Conservation (phyloP, 345 rosid species). For the Dipteronia dyeriana region DNA sequence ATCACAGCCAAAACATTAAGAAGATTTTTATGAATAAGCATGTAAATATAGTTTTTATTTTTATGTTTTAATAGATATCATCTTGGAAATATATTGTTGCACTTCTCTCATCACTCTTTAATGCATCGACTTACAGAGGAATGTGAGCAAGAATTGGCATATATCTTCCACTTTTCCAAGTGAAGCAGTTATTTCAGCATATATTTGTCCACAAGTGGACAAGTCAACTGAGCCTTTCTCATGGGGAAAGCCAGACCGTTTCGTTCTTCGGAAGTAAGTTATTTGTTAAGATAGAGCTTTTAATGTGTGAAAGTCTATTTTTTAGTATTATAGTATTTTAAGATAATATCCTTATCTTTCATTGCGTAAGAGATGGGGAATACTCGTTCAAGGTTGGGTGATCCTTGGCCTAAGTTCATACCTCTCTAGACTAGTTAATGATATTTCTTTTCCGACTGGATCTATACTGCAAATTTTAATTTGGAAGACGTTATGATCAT, state of each 20-base stretch:
- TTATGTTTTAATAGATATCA: neutral
- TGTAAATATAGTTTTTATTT: conserved; percentile 40
- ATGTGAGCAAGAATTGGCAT: conserved; percentile 99
- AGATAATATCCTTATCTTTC: neutral
- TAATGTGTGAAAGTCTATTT: neutral
- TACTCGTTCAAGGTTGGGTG: neutral
- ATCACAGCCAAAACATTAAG: conserved; percentile 46
- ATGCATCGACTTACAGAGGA: conserved; percentile 56
- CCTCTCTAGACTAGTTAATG: neutral
- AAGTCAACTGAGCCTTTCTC: conserved; percentile 82
- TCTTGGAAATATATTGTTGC: conserved; percentile 1
- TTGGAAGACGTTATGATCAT: neutral
- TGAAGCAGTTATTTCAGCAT: conserved; percentile 80
- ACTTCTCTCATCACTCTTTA: conserved; percentile 9
- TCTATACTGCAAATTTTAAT: neutral
- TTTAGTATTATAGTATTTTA: neutral
- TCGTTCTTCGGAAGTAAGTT: conserved; percentile 72
- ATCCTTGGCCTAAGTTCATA: neutral
- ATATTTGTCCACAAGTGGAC: conserved; percentile 86
- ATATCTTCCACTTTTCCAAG: conserved; percentile 89
- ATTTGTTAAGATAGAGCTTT: neutral
- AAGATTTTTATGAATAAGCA: conserved; percentile 85
- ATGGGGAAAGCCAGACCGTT: conserved; percentile 93
- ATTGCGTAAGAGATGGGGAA: neutral
- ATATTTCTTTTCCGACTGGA: neutral